phyloP scores from a whole-genome alignment of 2,329 filamentous ascomycete genomes.

The Sphaerulina musiva region DNA sequence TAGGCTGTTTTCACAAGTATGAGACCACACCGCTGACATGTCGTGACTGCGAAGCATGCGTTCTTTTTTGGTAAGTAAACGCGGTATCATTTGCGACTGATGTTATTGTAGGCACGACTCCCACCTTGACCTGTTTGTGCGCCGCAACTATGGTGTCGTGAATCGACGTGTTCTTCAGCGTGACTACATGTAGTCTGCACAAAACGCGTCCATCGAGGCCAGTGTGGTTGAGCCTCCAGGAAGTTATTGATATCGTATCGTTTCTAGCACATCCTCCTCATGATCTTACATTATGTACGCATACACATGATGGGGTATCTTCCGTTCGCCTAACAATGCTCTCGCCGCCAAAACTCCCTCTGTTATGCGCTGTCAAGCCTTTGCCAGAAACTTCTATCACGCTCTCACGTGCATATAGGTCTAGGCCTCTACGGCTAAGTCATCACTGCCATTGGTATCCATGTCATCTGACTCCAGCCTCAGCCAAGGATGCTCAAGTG shows the following conservation, averaged over 20 bases:
- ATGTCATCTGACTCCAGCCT: conserved; percentile 14
- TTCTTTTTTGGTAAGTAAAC: no score
- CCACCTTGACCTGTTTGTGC: no score
- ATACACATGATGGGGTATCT: conserved; percentile 11
- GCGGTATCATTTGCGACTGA: no score
- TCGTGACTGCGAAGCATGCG: neutral
- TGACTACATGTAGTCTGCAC: no score
- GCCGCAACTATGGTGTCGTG: no score
- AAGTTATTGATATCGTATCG: no score
- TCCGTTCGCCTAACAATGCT: conserved; percentile 7
- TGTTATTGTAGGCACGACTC: no score
- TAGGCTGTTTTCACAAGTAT: neutral
- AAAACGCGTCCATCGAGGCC: no score
- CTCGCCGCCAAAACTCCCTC: neutral
- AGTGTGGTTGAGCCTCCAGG: no score
- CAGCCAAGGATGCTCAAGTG: conserved; percentile 56
- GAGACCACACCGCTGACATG: conserved; percentile 3
- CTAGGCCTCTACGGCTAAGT: conserved; percentile 5
- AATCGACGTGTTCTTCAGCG: no score
- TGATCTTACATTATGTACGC: conserved; percentile 7
- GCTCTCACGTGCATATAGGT: neutral
- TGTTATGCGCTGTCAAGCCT: neutral
- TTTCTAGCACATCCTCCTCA: no score
- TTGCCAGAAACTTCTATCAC: conserved; percentile 1
- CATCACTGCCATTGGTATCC: conserved; percentile 2